Conservation (phyloP, 352 stramenopile species). For the Globisporangium radiosum region DNA sequence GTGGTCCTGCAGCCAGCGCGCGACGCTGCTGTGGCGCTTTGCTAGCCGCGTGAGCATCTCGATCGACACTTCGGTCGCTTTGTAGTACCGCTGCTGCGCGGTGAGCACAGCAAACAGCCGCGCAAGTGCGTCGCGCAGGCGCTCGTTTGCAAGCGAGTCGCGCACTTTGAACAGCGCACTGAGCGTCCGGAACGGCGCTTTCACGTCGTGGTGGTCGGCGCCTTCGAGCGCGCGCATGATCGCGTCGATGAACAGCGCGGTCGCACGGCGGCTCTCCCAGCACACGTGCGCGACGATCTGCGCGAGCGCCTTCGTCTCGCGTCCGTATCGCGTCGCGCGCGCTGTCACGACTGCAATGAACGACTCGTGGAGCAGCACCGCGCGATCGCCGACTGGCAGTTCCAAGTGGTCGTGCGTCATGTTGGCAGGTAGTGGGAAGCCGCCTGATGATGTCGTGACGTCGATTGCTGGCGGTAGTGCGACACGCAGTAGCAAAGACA, state of each 20-base stretch:
- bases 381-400: conserved; percentile 44
- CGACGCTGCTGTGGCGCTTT: conserved; percentile 63
- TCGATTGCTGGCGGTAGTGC: conserved; percentile 71
- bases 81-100: conserved; percentile 83
- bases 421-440: conserved; percentile 37
- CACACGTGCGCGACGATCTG: conserved; percentile 74
- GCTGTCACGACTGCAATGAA: conserved; percentile 73
- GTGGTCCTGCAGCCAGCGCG: conserved; percentile 63
- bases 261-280: conserved; percentile 66
- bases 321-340: conserved; percentile 63
- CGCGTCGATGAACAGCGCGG: conserved; percentile 45
- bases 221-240: conserved; percentile 73
- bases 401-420: conserved; percentile 71
- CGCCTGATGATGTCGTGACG: conserved; percentile 11
- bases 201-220: conserved; percentile 83
- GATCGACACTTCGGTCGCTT: conserved; percentile 79
- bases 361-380: conserved; percentile 68
- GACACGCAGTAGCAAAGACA: conserved; percentile 68
- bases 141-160: conserved; percentile 55
- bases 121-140: conserved; percentile 62
- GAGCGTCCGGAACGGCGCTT: conserved; percentile 85
- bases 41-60: conserved; percentile 82
- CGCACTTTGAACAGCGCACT: conserved; percentile 75
- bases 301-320: conserved; percentile 74
- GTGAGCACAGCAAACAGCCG: conserved; percentile 72